These are phyloP conservation scores for Neonectria sp. DNA, from an alignment of 2,329 filamentous ascomycete species.

Conservation along the genomic window DNA sequence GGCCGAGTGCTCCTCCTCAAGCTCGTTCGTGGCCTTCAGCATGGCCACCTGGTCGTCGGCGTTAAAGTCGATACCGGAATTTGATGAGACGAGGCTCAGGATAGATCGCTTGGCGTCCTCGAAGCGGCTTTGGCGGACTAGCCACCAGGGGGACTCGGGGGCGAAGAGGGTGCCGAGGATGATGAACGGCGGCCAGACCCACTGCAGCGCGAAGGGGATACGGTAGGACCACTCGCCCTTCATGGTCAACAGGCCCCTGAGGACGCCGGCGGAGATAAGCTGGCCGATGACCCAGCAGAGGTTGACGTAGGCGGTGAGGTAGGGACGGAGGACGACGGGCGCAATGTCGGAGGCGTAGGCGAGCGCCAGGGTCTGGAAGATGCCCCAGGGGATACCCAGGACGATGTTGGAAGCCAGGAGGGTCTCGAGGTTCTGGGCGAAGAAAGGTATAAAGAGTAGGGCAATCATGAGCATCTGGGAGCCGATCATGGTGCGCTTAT, in stretches of 20 bases:
- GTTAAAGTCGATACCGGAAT: slow-evolving; percentile 36
- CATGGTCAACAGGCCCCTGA: slow-evolving; percentile 57
- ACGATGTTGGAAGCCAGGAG: slow-evolving; percentile 71
- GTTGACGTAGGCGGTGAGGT: slow-evolving; percentile 64
- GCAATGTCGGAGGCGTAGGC: slow-evolving; percentile 79
- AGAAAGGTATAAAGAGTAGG: slow-evolving; percentile 74
- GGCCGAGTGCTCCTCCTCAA: slow-evolving; percentile 57
- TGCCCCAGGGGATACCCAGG: slow-evolving; percentile 69
- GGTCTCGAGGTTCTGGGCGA: slow-evolving; percentile 67
- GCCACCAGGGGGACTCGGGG: slow-evolving; percentile 67
- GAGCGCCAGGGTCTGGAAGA: slow-evolving; percentile 67
- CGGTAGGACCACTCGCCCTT: slow-evolving; percentile 62
- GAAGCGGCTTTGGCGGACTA: slow-evolving; percentile 51
- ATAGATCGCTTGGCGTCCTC: slow-evolving; percentile 37
- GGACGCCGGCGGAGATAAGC: slow-evolving; percentile 59
- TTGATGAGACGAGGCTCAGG: slow-evolving; percentile 44
- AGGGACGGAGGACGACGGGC: slow-evolving; percentile 67
- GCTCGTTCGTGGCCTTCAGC: slow-evolving; percentile 57
- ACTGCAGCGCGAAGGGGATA: slow-evolving; percentile 65
- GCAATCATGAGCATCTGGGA: slow-evolving; percentile 64
- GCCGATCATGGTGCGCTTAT: slow-evolving; percentile 71
- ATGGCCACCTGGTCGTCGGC: slow-evolving; percentile 41
- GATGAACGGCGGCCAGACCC: slow-evolving; percentile 63
- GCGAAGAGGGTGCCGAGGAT: slow-evolving; percentile 59
- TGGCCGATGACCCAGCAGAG: slow-evolving; percentile 67